A percentile compares a stretch with the other conserved stretches of the same genome.
These are phyloP conservation scores for Pestalotiopsis sp. DNA, from an alignment of 2,329 filamentous ascomycete genomes.

Conservation along the genomic window DNA sequence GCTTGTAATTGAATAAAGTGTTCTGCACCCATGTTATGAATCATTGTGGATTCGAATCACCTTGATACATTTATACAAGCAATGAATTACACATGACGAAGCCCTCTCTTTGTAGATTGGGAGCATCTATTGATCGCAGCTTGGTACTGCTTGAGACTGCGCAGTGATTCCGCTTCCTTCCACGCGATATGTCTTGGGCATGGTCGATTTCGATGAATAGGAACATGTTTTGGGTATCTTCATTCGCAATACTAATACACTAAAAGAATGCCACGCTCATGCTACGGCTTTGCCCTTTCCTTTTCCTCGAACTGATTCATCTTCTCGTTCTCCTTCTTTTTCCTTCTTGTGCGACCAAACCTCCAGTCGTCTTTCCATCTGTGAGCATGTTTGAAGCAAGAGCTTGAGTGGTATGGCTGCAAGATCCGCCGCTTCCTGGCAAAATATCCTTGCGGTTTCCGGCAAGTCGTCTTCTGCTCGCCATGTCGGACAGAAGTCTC, in stretches of 20 bases:
- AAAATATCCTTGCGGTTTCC: constrained; percentile 42
- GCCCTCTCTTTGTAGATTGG: no score
- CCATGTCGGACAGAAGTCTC: constrained; percentile 34
- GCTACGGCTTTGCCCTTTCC: constrained; percentile 19
- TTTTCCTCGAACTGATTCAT: constrained; percentile 13
- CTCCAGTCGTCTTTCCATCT: constrained; percentile 39
- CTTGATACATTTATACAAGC: no score
- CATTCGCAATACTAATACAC: not conserved
- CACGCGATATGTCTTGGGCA: no score
- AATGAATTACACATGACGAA: no score
- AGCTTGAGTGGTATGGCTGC: constrained; percentile 37
- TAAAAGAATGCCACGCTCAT: not conserved
- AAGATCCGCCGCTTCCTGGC: constrained; percentile 42
- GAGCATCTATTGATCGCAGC: no score
- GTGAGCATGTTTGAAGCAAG: constrained; percentile 37
- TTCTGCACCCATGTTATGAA: not conserved
- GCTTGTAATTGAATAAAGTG: not conserved
- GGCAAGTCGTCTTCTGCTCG: constrained; percentile 45
- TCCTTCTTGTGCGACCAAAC: constrained; percentile 33
- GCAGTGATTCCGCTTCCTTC: no score
- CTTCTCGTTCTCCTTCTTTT: constrained; percentile 19
- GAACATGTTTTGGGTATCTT: not conserved
- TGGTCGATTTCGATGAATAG: not conserved
- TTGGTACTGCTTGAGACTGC: no score
- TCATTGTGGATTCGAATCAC: no score